Evolutionary conservation across 2,329 filamentous ascomycete genomes (phyloP).

Genomic region (Claviceps citrina): DNA sequence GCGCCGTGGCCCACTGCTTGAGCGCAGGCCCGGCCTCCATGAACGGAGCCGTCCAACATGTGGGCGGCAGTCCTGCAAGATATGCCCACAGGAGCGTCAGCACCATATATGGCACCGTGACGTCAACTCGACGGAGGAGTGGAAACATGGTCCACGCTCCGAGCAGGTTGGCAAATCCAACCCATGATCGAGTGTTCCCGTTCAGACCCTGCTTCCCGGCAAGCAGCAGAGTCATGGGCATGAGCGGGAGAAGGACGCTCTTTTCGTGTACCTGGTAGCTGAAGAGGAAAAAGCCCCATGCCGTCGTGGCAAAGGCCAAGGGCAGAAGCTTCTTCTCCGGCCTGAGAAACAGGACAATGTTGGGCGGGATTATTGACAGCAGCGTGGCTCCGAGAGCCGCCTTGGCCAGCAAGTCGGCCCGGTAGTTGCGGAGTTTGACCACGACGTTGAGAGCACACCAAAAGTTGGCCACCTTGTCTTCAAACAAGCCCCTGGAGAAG

Average conservation of each 20-base stretch:
- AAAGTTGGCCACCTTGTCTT: constrained; percentile 97
- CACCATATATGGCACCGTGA: constrained; percentile 72
- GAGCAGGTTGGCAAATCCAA: constrained; percentile 87
- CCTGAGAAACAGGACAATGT: constrained; percentile 60
- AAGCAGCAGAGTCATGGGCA: constrained; percentile 84
- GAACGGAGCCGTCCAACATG: constrained; percentile 53
- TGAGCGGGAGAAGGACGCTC: constrained; percentile 77
- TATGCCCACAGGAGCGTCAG: constrained; percentile 83
- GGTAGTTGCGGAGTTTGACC: constrained; percentile 69
- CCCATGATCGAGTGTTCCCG: constrained; percentile 68
- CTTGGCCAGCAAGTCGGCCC: constrained; percentile 55
- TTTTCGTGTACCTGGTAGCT: constrained; percentile 98
- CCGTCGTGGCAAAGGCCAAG: constrained; percentile 63
- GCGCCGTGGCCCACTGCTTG: constrained; percentile 38
- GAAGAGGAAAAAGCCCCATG: constrained; percentile 96
- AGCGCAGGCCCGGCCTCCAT: constrained; percentile 25
- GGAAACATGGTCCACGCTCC: constrained; percentile 91
- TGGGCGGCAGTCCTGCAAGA: constrained; percentile 72
- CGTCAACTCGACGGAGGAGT: constrained; percentile 67
- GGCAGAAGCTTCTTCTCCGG: constrained; percentile 67
- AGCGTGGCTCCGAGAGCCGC: constrained; percentile 63
- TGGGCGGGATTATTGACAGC: constrained; percentile 61
- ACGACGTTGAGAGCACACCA: constrained; percentile 90
- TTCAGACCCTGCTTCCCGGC: constrained; percentile 63
- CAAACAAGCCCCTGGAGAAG: constrained; percentile 87